phyloP scores from a whole-genome alignment of 192 early-diverging fungal genomes.

The Entomortierella parvispora region DNA sequence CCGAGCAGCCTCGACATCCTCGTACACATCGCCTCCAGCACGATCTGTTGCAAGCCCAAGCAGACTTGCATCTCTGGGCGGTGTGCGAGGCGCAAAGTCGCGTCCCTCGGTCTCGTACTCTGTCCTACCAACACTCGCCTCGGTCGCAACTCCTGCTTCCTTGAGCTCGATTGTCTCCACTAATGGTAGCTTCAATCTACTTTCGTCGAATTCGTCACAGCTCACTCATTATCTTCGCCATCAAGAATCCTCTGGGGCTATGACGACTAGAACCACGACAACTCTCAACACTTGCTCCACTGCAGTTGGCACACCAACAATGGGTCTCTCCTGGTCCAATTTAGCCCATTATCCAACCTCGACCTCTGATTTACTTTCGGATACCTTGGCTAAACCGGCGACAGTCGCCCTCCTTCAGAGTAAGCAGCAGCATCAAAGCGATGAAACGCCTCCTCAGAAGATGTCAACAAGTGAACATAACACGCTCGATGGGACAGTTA shows the following conservation, averaged over 20 bases:
- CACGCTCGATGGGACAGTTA: too few species aligned
- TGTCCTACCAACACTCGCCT: slow-evolving; percentile 8
- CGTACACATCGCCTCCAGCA: neutral
- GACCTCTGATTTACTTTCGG: neutral
- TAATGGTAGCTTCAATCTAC: neutral
- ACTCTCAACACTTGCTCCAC: neutral
- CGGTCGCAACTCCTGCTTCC: neutral
- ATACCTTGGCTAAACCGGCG: neutral
- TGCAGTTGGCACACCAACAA: neutral
- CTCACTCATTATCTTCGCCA: neutral
- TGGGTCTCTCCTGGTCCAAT: neutral
- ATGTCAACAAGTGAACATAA: neutral
- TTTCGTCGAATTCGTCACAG: neutral
- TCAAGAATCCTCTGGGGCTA: neutral
- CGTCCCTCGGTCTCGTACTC: slow-evolving; percentile 37
- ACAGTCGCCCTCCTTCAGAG: neutral
- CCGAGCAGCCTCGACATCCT: neutral
- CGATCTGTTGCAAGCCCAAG: neutral
- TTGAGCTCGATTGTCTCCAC: neutral
- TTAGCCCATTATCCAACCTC: slow-evolving; percentile 1
- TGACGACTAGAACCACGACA: neutral
- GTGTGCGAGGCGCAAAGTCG: slow-evolving; percentile 23
- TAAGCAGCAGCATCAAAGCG: neutral
- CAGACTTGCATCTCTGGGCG: neutral
- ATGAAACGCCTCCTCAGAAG: too few species aligned